A percentile compares a stretch with the other conserved stretches of the same genome.
phyloP scores from a whole-genome alignment of 192 early-diverging fungal genomes.

The Coemansia sp. region DNA sequence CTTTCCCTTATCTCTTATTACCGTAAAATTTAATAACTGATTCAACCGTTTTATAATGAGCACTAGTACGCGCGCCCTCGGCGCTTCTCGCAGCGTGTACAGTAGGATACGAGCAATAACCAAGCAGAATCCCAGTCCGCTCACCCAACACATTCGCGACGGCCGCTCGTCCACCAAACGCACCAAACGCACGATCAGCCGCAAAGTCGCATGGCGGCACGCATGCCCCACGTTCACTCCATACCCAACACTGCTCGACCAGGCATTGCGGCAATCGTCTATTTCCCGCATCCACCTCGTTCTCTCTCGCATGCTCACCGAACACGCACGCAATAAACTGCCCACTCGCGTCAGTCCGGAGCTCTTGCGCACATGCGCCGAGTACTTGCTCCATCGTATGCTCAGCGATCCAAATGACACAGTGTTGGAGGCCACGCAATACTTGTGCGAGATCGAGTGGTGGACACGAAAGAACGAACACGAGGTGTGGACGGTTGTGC shows the following conservation, averaged over 20 bases:
- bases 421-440: conserved; percentile 1
- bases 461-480: not conserved
- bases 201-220: conserved; percentile 36
- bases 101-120: not conserved
- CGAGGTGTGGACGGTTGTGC: conserved; percentile 17
- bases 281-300: conserved; percentile 9
- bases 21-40: no score
- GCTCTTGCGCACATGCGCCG: conserved; percentile 17
- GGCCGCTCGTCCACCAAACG: conserved; percentile 7
- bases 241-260: conserved; percentile 13
- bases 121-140: not conserved
- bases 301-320: conserved; percentile 22
- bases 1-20: no score
- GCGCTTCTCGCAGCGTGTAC: not conserved
- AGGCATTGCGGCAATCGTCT: conserved; percentile 13
- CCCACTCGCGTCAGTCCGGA: conserved; percentile 12
- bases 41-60: not conserved
- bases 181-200: conserved; percentile 14
- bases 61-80: not conserved
- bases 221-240: conserved; percentile 6
- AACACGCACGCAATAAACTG: conserved; percentile 8
- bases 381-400: conserved; percentile 7
- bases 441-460: conserved; percentile 25
- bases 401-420: not conserved
- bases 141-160: not conserved